A percentile compares a stretch with the other conserved stretches of the same genome.
phyloP scores from a whole-genome alignment of 83 land plant genomes.

The Thuja plicata region DNA sequence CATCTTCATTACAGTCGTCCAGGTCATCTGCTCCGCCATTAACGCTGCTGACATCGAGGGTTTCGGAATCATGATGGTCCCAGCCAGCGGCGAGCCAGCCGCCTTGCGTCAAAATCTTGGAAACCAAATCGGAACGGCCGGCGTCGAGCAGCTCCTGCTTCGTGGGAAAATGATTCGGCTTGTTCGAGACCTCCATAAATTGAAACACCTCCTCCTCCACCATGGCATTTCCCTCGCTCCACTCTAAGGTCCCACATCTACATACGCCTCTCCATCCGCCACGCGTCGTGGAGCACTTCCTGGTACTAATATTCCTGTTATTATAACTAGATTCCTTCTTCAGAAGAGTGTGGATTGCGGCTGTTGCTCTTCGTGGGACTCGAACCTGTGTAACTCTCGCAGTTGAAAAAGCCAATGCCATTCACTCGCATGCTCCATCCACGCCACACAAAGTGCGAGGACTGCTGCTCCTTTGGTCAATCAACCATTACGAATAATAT shows the following conservation, averaged over 20 bases:
- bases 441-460: too few species aligned
- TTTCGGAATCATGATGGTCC: constrained; percentile 27
- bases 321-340: neutral
- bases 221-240: neutral
- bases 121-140: constrained; percentile 64
- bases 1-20: neutral
- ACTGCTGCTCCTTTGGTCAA: neutral
- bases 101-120: constrained; percentile 33
- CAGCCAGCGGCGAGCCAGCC: constrained; percentile 76
- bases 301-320: neutral
- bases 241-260: neutral
- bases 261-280: neutral
- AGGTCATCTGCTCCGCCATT: neutral
- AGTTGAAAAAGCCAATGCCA: constrained; percentile 4
- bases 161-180: constrained; percentile 58
- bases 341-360: neutral
- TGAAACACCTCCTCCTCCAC: constrained; percentile 62
- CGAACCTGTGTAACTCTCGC: neutral
- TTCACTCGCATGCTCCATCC: neutral
- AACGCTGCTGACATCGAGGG: neutral
- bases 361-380: neutral
- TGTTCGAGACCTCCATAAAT: constrained; percentile 58
- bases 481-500: too few species aligned
- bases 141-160: constrained; percentile 58
- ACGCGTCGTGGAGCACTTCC: neutral